Base-by-base conservation (phyloP, 1,284 basidiomycete genomes). In the Sporisorium reilianum region DNA sequence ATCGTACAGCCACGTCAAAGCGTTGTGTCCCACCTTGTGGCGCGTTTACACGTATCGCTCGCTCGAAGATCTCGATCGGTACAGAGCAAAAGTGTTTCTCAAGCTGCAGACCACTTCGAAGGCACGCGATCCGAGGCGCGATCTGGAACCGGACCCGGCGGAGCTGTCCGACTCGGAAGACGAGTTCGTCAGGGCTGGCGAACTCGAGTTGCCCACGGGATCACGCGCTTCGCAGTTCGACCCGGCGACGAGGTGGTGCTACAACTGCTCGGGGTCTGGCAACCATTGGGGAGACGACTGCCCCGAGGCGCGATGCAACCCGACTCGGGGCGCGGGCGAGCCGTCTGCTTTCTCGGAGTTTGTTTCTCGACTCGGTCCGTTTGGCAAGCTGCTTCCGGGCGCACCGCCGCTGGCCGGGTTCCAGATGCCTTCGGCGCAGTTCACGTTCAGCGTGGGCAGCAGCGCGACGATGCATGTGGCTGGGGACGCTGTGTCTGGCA, bases 1-100 rank as follows among this genome's bases (percentile, higher is more conserved):
- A 22, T 90, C 90, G 18, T 81, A 86, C 32, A 85, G 86, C 40
- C 94, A 96, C 83, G 89, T 88, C 55, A 89, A 60, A 64, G 60
- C 95, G 91, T 91, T 92, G 87, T 97, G 94, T 74, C 93, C 93
- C 1, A 91, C 91, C 0, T 86, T 93, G 48, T 97, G 94, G 94
- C 88, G 94, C 44, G 87, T 94, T 64, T 97, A 97, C 80, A 88
- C 90, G 28, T 96, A 95, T 79, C 87, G 91, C 48, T 87, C 87
- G 2, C 87, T 88, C 7, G 87, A 87, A 2, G 90, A 89, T 34
- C 89, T 90, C 28, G 82, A 69, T 14, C 49, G 52, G 3, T 62
- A 51, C 25, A 64, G 79, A 20, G 56, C 64, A 18, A 62, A 69
- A 25, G 50, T 52, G 28, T 64, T 70, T 30, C 65, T 63, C 40